Evolutionary conservation across 176 grass and related monocot species (phyloP), one percentile per base, ranked within the genome.

Genomic region (Panicum miliaceum): DNA sequence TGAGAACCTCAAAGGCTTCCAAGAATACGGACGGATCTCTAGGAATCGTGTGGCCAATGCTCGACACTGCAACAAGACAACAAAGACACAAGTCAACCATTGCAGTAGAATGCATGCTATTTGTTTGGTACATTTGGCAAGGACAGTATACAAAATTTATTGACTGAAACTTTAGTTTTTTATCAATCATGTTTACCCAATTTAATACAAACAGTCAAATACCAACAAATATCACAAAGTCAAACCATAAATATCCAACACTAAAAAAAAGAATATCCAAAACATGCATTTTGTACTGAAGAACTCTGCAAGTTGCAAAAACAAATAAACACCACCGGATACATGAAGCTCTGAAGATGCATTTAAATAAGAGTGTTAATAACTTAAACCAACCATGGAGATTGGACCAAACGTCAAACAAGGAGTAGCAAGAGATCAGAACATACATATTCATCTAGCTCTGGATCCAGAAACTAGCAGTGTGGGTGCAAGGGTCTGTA

Each of bases 1-100:
- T 85, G 41, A 9, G 3, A 64, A 56, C 57, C 59, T 42, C 3
- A 27, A 25, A 35, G 22, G 5, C 34, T 84, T 71, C 65, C 29
- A 27, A 46, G 5, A 58, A 14, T 47, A 25, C 35, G 27, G 11
- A 19, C 0, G 1, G 37, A 60, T 51, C 16, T 60, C 74, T 47
- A 19, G 26, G 12, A 84, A 84, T 27, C 23, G 7, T 43, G 3
- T 14, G 62, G 12, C 32, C 35, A 81, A 71, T 57, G 67, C 42
- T 64, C 36, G 22, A 9, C 47, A 54, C 78, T 81, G 64, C 32
- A 81, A 41, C 2, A 68, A 26, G 19, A 68, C 47, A 80, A 66
- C 22, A 38, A 80, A 58, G 32, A 76, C 19, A 53, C 46, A 54
- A 2, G 8, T 68, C 32, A 81, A 50, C 20, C 0, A 80, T 80